Base-by-base conservation (phyloP, 2,329 filamentous ascomycete genomes). In the Monosporascus sp. region DNA sequence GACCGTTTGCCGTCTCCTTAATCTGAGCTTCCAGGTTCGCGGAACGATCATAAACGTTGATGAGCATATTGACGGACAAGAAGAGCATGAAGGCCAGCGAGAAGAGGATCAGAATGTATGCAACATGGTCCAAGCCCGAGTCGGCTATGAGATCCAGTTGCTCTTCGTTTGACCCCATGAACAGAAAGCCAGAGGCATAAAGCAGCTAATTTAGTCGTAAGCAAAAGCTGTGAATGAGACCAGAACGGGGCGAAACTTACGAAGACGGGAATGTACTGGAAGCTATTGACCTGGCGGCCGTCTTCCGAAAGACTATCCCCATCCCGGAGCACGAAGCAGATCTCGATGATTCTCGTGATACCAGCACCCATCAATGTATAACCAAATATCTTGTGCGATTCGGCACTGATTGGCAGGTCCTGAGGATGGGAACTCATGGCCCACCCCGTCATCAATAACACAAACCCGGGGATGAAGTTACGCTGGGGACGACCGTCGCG, bases 101-200 rank as follows among this genome's bases (percentile, higher is more conserved):
- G 78, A 88, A 97, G 9, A 97, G 75, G 50, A 97, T 92, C 25
- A 99, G 79, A 41, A 97, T 84, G 69, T 97, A 99, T 5, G 92
- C 87, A 43, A 97, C 89, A 65, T 95, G 90, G 25, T 91, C 91
- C 63, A 97, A 85, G 54, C 85, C 80, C 0, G 89, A 87, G 39
- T 82, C 76, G 41, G 83, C 79, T 5, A 97, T 77, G 2, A 97
- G 76, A 22, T 77, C 65, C 89, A 97, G 96, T 72, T 97, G 94
- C 73, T 99, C 92, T 69, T 97, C 94, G 1, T 91, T 97, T 17
- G 94, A 93, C 35, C 90, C 89, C 91, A 97, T 96, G 75, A 99
- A 99, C 41, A 99, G 79, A 73, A 97, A 96, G 1, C 94, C 94
- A 3, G 92, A 88, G 6, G 92, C 91, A 65, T 89, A 96, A 27